These are phyloP conservation scores for Collariella sp. DNA, from an alignment of 495 filamentous ascomycete species.

Conservation along the genomic window DNA sequence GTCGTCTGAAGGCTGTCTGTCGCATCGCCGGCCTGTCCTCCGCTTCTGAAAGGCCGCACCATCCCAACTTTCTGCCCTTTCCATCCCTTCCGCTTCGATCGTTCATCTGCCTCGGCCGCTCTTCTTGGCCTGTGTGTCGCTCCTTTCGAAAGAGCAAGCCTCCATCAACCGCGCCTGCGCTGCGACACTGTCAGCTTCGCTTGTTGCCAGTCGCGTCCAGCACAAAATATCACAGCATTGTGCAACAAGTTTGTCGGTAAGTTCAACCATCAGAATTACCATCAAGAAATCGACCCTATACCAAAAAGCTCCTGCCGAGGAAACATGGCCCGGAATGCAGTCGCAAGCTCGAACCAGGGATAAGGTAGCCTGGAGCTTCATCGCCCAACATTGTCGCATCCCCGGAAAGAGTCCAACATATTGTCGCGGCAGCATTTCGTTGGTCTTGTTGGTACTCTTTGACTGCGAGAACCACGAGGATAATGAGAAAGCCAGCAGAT, in stretches of 20 bases:
- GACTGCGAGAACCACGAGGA: too few species aligned
- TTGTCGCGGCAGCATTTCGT: too few species aligned
- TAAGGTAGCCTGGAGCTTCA: too few species aligned
- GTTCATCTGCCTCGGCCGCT: not conserved
- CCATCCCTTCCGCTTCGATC: not conserved
- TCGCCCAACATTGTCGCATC: too few species aligned
- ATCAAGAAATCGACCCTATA: not conserved
- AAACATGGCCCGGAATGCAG: too few species aligned
- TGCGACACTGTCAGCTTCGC: not conserved
- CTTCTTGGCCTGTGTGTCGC: conserved; percentile 2
- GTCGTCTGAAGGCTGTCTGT: conserved; percentile 9
- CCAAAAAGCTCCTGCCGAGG: too few species aligned
- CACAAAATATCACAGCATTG: not conserved
- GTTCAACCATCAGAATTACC: not conserved
- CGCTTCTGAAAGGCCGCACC: not conserved
- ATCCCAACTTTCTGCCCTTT: not conserved
- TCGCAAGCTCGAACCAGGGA: too few species aligned
- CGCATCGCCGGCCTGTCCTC: not conserved
- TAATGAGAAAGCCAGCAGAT: too few species aligned
- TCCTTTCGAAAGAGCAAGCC: conserved; percentile 16
- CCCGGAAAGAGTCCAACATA: too few species aligned
- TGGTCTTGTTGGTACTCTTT: too few species aligned
- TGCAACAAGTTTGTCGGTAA: not conserved
- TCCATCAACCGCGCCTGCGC: conserved; percentile 11
- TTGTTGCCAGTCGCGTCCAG: not conserved